Conservation (phyloP, 2,329 filamentous ascomycete genomes). For the Ophiosphaerella narmari region DNA sequence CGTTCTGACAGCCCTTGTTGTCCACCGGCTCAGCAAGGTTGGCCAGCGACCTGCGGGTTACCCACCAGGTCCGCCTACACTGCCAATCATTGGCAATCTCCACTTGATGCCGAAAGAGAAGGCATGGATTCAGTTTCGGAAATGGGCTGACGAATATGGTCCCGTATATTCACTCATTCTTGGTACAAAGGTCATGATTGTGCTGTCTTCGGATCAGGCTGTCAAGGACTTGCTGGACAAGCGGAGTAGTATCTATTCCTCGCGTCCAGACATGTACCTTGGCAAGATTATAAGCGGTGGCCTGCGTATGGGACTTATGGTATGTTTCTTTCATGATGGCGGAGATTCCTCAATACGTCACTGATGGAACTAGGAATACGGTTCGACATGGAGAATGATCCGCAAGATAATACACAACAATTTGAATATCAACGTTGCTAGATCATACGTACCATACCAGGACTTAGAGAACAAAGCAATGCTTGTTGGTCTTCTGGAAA, state of each 20-base stretch:
- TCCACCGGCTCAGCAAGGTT: constrained; percentile 13
- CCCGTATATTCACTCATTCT: constrained; percentile 59
- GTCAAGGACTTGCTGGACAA: constrained; percentile 60
- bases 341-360: background rate
- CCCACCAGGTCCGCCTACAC: constrained; percentile 57
- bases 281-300: constrained; percentile 13
- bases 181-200: constrained; percentile 54
- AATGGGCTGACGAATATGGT: constrained; percentile 59
- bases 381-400: constrained; percentile 19
- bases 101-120: constrained; percentile 54
- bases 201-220: constrained; percentile 52
- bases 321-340: background rate
- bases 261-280: constrained; percentile 44
- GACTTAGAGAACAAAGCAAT: constrained; percentile 61
- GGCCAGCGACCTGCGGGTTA: constrained; percentile 42
- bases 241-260: constrained; percentile 56
- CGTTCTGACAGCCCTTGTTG: background rate
- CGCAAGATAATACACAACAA: constrained; percentile 25
- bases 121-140: constrained; percentile 54
- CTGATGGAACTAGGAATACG: constrained; percentile 16
- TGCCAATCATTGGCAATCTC: constrained; percentile 59
- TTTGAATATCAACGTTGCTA: constrained; percentile 24
- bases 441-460: constrained; percentile 55
- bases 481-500: constrained; percentile 54
- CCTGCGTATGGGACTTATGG: constrained; percentile 18